These are phyloP conservation scores for Gaertneriomyces sp. DNA, from an alignment of 192 early-diverging fungal genomes.

Conservation along the genomic window DNA sequence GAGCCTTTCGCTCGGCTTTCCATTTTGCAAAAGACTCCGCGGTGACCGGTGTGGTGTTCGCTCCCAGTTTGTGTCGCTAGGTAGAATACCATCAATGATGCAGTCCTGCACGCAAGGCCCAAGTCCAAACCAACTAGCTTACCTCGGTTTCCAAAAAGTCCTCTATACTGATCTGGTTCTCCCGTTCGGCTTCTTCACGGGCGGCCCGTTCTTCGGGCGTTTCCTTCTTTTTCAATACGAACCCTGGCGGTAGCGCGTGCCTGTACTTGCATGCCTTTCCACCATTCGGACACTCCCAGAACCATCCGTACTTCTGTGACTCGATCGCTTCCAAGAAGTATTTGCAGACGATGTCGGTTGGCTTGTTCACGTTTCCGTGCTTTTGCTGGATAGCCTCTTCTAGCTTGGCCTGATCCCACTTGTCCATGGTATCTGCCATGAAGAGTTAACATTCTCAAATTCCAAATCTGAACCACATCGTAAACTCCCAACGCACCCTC, in stretches of 20 bases:
- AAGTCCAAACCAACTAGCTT: conserved; percentile 11
- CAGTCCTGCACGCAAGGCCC: background rate
- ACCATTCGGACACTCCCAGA: conserved; percentile 99
- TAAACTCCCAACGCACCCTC: background rate
- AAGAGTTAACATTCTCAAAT: background rate
- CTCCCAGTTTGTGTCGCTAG: conserved; percentile 88
- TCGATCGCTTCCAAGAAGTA: conserved; percentile 96
- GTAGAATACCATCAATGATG: conserved; percentile 6
- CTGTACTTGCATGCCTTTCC: conserved; percentile 89
- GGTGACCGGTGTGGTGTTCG: conserved; percentile 92
- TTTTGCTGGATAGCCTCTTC: conserved; percentile 84
- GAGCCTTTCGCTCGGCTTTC: conserved; percentile 81
- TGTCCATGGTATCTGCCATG: conserved; percentile 87
- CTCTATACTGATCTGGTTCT: conserved; percentile 86
- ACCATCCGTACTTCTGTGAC: conserved; percentile 94
- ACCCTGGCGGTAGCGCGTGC: conserved; percentile 95
- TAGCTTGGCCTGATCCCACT: conserved; percentile 89
- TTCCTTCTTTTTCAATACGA: conserved; percentile 88
- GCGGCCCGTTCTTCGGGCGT: conserved; percentile 67
- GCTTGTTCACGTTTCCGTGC: conserved; percentile 76
- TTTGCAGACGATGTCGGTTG: conserved; percentile 98
- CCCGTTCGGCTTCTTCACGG: conserved; percentile 64
- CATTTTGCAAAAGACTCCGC: conserved; percentile 86
- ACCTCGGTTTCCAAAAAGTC: conserved; percentile 96
- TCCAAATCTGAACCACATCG: background rate